phyloP scores from a whole-genome alignment of 2,329 filamentous ascomycete species.

The Polychaeton citri region DNA sequence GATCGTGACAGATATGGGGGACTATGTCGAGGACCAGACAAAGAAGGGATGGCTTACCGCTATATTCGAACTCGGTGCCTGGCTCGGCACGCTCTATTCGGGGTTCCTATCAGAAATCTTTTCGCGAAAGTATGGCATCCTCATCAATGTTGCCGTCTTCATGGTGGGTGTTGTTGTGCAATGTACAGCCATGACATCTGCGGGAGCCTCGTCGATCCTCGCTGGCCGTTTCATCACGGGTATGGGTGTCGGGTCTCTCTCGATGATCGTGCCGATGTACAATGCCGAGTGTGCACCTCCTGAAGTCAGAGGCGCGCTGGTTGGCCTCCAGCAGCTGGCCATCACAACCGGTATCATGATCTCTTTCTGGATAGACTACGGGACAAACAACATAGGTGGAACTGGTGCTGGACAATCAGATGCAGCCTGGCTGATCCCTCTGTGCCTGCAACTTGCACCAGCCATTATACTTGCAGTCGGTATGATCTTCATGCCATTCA shows the following conservation, averaged over 20 bases:
- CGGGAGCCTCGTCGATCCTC: conserved; percentile 47
- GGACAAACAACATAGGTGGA: conserved; percentile 37
- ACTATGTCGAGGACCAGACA: conserved; percentile 22
- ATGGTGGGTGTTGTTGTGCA: conserved; percentile 59
- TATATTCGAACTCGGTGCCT: conserved; percentile 64
- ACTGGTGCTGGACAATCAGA: conserved; percentile 46
- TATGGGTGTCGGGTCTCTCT: conserved; percentile 49
- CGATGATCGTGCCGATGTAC: conserved; percentile 42
- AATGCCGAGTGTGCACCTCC: conserved; percentile 40
- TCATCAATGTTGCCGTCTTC: conserved; percentile 54
- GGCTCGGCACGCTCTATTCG: conserved; percentile 58
- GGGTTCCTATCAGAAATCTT: conserved; percentile 58
- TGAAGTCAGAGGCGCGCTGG: conserved; percentile 52
- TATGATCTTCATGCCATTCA: conserved; percentile 64
- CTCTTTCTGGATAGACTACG: conserved; percentile 31
- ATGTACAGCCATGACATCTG: conserved; percentile 42
- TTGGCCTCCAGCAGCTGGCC: conserved; percentile 52
- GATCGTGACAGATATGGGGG: conserved; percentile 26
- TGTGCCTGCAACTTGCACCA: conserved; percentile 57
- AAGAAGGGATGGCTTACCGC: conserved; percentile 39
- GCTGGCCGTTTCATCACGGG: conserved; percentile 58
- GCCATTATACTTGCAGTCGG: conserved; percentile 53
- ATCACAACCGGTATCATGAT: conserved; percentile 45
- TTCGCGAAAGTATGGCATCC: conserved; percentile 55
- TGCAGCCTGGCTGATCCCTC: conserved; percentile 60